Evolutionary conservation across 176 grass and related monocot genomes (phyloP).

Genomic region (Tuctoria greenei): DNA sequence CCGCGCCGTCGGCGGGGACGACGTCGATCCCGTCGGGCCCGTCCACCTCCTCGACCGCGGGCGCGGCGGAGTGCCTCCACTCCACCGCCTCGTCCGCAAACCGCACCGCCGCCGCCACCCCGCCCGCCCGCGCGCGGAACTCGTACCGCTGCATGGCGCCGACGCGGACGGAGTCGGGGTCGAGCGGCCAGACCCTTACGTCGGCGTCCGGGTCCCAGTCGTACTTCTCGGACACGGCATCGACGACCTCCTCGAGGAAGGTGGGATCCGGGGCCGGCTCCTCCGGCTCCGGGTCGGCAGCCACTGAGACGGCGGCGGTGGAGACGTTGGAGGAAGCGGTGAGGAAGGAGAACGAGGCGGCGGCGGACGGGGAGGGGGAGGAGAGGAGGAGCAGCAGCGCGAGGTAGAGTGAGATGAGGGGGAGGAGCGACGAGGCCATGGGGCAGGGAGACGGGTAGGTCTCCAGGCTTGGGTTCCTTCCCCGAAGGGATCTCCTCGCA

Average conservation of each 20-base stretch:
- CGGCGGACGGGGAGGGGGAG: conserved; percentile 37
- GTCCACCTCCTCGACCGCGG: conserved; percentile 52
- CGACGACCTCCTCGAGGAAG: conserved; percentile 65
- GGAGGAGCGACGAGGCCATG: conserved; percentile 19
- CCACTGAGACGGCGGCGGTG: conserved; percentile 6
- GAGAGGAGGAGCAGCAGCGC: conserved; percentile 28
- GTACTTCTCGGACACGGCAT: conserved; percentile 65
- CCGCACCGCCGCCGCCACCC: conserved; percentile 13
- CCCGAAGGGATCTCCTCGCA: conserved; percentile 37
- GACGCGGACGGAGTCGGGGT: conserved; percentile 38
- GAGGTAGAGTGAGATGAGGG: conserved; percentile 18
- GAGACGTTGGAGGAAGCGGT: conserved; percentile 37
- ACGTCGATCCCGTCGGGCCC: conserved; percentile 67
- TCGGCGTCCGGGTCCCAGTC: conserved; percentile 61
- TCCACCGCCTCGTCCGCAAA: conserved; percentile 54
- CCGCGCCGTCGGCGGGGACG: conserved; percentile 41
- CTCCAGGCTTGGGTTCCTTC: conserved; percentile 15
- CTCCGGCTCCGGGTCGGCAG: conserved; percentile 2
- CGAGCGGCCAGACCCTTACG: conserved; percentile 59
- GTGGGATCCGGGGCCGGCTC: conserved; percentile 19
- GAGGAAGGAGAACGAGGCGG: conserved; percentile 34
- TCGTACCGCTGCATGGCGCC: conserved; percentile 61
- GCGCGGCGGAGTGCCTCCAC: conserved; percentile 43
- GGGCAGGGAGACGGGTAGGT: conserved; percentile 23
- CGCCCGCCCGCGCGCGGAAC: conserved; percentile 57